phyloP scores from a whole-genome alignment of 148 eudicot genomes.

The Heliosperma pusillum region DNA sequence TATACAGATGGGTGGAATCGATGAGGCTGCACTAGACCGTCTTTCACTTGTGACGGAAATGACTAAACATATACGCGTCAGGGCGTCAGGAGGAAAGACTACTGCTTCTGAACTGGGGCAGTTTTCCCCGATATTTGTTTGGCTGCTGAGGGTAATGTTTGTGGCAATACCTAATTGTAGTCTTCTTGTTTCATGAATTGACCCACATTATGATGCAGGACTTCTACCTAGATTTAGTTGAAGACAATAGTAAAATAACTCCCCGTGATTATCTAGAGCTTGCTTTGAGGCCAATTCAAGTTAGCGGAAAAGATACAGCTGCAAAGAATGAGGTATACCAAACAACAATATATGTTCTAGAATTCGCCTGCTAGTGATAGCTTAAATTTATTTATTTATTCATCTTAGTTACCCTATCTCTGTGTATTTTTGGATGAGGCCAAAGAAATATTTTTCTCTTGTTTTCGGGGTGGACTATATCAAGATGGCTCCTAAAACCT shows the following conservation, averaged over 20 bases:
- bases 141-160: constrained; percentile 84
- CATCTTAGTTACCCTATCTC: not conserved
- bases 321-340: constrained; percentile 83
- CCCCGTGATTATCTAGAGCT: constrained; percentile 97
- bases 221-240: constrained; percentile 86
- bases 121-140: constrained; percentile 91
- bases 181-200: not conserved
- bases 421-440: not conserved
- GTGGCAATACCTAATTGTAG: constrained; percentile 4
- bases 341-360: not conserved
- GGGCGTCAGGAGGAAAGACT: constrained; percentile 81
- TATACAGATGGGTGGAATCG: constrained; percentile 95
- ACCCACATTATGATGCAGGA: constrained; percentile 45
- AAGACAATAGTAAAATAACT: constrained; percentile 78
- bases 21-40: constrained; percentile 90
- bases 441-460: not conserved
- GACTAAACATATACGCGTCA: constrained; percentile 91
- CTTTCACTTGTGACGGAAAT: constrained; percentile 97
- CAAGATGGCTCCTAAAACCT: not conserved
- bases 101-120: constrained; percentile 90
- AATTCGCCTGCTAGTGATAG: not conserved
- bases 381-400: not conserved
- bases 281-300: constrained; percentile 78
- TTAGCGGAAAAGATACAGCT: constrained; percentile 60
- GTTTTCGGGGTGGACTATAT: not conserved